Evolutionary conservation across 257 asterid species (phyloP), one percentile per base, ranked within the genome.

Genomic region (Solanum stenotomum): DNA sequence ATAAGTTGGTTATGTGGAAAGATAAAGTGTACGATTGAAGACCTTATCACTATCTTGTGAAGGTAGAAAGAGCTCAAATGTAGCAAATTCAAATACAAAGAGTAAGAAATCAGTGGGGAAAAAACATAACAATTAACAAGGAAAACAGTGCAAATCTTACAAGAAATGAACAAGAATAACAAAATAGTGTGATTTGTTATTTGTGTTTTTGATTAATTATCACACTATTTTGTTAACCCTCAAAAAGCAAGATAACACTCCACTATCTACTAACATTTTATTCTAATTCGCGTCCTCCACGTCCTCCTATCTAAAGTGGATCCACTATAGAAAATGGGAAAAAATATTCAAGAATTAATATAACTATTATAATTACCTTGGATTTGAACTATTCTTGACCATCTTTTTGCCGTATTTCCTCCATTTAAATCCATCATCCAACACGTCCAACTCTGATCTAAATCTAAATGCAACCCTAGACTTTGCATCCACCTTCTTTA

Each of bases 401-500:
- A 87, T 89, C 89, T 89, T 89, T 38, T 89, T 89, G 14, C 91
- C 91, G 52, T 89, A 89, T 78, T 89, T 89, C 78, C 88, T 89
- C 91, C 91, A 89, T 75, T 89, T 89, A 87, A 11, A 89, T 84
- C 91, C 91, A 75, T 89, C 91, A 78, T 89, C 91, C 91, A 89
- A 67, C 34, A 87, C 84, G 8, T 89, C 91, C 71, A 77, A 29
- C 13, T 84, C 88, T 27, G 91, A 87, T 89, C 81, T 87, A 84
- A 88, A 87, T 85, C 88, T 87, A 84, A 89, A 85, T 84, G 85
- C 90, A 52, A 85, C 37, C 85, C 81, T 84, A 85, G 44, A 10
- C 38, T 83, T 87, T 7, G 14, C 77, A 8, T 61, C 46, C 78
- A 42, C 25, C 59, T 31, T 87, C 81, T 5, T 82, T 8, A 42